Evolutionary conservation across 371 early-diverging fungal genomes (phyloP).

Genomic region (Circinella umbellata): DNA sequence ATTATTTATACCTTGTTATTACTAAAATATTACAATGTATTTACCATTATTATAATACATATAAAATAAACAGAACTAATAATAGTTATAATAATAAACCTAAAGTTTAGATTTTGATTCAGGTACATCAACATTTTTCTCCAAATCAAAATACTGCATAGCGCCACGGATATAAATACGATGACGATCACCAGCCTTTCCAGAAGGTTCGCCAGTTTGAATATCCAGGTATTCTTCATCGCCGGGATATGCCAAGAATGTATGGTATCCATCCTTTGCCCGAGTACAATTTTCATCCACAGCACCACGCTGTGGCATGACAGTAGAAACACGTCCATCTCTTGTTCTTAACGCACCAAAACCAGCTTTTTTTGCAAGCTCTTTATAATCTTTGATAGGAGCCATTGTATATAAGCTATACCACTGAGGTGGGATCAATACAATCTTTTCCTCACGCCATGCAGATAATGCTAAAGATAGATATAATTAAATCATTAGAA

Average conservation of each 20-base stretch:
- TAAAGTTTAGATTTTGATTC: constrained; percentile 7
- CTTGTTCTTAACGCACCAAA: constrained; percentile 35
- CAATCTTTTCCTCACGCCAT: constrained; percentile 29
- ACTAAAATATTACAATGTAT: no score
- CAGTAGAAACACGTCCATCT: constrained; percentile 37
- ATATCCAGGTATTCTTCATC: constrained; percentile 35
- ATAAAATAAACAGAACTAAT: no score
- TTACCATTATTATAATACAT: no score
- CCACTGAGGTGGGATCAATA: constrained; percentile 73
- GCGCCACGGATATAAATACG: constrained; percentile 39
- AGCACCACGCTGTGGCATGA: constrained; percentile 53
- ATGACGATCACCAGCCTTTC: constrained; percentile 35
- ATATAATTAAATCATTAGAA: not conserved
- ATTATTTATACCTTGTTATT: no score
- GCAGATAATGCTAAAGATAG: constrained; percentile 22
- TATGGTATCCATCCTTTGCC: constrained; percentile 23
- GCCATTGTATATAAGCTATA: constrained; percentile 55
- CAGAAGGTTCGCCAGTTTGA: constrained; percentile 15
- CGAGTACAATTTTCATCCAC: constrained; percentile 14
- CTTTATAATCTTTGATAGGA: constrained; percentile 26
- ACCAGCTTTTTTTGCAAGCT: constrained; percentile 39
- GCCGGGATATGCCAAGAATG: constrained; percentile 47
- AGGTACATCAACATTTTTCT: constrained; percentile 33
- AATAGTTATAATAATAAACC: not conserved
- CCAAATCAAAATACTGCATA: constrained; percentile 33